phyloP scores from a whole-genome alignment of 2,329 filamentous ascomycete genomes.

The Xylariaceae sp. region DNA sequence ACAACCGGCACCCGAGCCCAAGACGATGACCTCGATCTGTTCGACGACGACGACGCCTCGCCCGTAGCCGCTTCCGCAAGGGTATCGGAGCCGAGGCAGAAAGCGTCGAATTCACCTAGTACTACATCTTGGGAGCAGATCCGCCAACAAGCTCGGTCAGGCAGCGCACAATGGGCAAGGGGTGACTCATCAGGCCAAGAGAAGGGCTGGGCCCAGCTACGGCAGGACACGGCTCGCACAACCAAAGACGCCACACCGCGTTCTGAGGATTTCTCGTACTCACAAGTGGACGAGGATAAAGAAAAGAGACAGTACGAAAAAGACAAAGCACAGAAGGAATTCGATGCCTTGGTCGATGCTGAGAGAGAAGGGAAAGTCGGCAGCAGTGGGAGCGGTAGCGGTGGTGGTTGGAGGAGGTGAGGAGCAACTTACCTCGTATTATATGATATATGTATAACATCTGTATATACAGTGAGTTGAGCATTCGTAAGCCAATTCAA shows the following conservation, averaged over 20 bases:
- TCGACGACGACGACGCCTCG: constrained; percentile 41
- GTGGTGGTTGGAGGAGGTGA: constrained; percentile 11
- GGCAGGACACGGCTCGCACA: constrained; percentile 23
- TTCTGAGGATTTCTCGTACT: constrained; percentile 36
- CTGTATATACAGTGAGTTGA: too few species aligned
- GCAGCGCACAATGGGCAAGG: constrained; percentile 16
- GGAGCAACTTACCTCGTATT: neutral
- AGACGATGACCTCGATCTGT: constrained; percentile 21
- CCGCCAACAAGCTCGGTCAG: constrained; percentile 35
- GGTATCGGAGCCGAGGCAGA: constrained; percentile 19
- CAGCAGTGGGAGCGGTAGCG: neutral
- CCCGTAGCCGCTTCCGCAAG: constrained; percentile 37
- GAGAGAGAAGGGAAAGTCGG: constrained; percentile 33
- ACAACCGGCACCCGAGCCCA: constrained; percentile 1
- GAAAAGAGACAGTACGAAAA: constrained; percentile 37
- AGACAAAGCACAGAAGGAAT: constrained; percentile 49
- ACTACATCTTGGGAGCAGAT: constrained; percentile 47
- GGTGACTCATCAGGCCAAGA: constrained; percentile 31
- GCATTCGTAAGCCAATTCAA: too few species aligned
- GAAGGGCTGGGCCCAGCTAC: constrained; percentile 26
- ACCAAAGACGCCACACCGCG: constrained; percentile 18
- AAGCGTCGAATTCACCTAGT: constrained; percentile 41
- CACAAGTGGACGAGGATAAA: constrained; percentile 37
- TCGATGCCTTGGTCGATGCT: constrained; percentile 47
- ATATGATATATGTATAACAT: too few species aligned